Evolutionary conservation across 2,329 filamentous ascomycete species (phyloP).

Genomic region (Ophiostoma montium): DNA sequence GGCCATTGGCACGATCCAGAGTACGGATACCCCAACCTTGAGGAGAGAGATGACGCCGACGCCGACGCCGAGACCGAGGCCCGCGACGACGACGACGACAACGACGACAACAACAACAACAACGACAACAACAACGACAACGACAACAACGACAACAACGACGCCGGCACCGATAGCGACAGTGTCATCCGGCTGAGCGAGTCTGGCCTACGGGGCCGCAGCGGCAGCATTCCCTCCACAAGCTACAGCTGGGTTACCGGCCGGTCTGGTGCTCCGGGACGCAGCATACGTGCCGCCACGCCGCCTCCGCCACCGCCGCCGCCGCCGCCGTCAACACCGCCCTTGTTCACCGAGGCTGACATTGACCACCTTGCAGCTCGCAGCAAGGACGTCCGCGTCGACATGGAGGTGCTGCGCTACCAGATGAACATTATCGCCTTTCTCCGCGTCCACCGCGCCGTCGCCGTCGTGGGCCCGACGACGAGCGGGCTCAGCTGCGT

Average conservation of each 20-base stretch:
- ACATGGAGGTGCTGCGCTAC: constrained; percentile 69
- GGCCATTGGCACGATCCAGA: constrained; percentile 68
- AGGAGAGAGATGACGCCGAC: constrained; percentile 42
- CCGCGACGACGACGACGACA: constrained; percentile 13
- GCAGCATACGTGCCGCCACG: too few relatives aligned
- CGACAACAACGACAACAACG: constrained; percentile 4
- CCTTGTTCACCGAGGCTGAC: constrained; percentile 19
- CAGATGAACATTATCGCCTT: constrained; percentile 80
- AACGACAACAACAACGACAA: not conserved
- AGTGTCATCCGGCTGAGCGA: constrained; percentile 11
- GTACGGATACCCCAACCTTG: constrained; percentile 62
- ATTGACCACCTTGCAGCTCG: constrained; percentile 47
- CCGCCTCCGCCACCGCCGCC: not conserved
- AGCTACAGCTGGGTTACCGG: not conserved
- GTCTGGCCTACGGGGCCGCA: constrained; percentile 15
- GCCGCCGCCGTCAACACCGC: not conserved
- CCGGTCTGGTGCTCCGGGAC: too few relatives aligned
- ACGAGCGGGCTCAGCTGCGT: constrained; percentile 38
- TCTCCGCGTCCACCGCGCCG: constrained; percentile 73
- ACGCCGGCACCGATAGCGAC: not conserved
- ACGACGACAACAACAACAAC: not conserved
- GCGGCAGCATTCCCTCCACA: not conserved
- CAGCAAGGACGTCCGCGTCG: constrained; percentile 45
- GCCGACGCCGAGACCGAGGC: constrained; percentile 16
- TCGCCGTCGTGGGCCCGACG: constrained; percentile 30